Percentiles rank a stretch among this genome's conserved stretches.
Conservation (phyloP, 345 rosid species). For the Eucalyptus pauciflora region DNA sequence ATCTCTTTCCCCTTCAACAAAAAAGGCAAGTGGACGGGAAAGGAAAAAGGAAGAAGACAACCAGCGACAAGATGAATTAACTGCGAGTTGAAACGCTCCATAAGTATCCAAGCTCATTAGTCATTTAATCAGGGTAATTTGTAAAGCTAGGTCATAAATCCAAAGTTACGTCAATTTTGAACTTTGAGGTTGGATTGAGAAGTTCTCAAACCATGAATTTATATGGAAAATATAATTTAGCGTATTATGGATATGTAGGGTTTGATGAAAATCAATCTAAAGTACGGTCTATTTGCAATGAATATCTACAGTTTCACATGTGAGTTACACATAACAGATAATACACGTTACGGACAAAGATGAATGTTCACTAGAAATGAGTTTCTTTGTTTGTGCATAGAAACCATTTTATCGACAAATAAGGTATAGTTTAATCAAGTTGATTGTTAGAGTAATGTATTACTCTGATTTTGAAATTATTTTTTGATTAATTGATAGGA, state of each 20-base stretch:
- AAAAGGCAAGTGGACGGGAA: not conserved
- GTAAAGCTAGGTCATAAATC: not conserved
- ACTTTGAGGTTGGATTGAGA: not conserved
- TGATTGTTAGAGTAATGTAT: not conserved
- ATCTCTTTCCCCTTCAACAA: not conserved
- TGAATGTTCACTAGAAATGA: not conserved
- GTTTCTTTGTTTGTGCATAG: no score
- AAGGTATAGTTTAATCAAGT: not conserved
- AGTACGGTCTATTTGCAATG: accelerated
- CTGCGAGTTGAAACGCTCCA: not conserved
- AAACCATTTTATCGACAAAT: accelerated
- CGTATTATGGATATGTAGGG: not conserved
- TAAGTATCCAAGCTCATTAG: no score
- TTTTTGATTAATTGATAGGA: no score
- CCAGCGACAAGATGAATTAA: not conserved
- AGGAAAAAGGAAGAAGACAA: not conserved
- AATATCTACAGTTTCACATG: no score
- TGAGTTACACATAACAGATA: accelerated
- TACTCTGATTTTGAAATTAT: no score
- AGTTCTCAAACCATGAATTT: no score
- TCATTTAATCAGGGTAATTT: not conserved
- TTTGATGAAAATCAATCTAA: not conserved
- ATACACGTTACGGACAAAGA: accelerated
- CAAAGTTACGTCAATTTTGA: accelerated
- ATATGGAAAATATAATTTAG: not conserved